phyloP scores from a whole-genome alignment of 2,329 filamentous ascomycete species.

The Hymenoscyphus albidus region DNA sequence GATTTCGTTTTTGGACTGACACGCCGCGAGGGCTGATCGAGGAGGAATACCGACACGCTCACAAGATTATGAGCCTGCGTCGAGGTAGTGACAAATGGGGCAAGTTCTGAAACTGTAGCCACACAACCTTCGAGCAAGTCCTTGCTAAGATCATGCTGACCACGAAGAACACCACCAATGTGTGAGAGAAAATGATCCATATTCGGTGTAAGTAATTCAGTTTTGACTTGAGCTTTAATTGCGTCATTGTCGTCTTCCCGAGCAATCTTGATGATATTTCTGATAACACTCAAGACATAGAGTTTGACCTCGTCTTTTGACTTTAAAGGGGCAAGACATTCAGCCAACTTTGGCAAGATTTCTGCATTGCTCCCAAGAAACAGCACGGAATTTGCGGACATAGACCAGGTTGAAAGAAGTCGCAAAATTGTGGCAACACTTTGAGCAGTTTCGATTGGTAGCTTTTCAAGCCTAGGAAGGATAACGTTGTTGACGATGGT shows the following conservation, averaged over 20 bases:
- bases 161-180: conserved; percentile 64
- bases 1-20: conserved; percentile 83
- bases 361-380: conserved; percentile 62
- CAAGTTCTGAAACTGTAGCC: conserved; percentile 71
- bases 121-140: conserved; percentile 77
- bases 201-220: conserved; percentile 54
- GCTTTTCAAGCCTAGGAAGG: conserved; percentile 69
- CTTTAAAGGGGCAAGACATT: conserved; percentile 67
- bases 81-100: conserved; percentile 63
- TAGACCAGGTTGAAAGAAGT: conserved; percentile 78
- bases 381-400: conserved; percentile 58
- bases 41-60: conserved; percentile 72
- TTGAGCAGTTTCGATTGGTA: conserved; percentile 83
- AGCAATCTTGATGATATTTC: conserved; percentile 61
- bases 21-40: conserved; percentile 78
- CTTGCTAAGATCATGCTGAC: conserved; percentile 55
- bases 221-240: conserved; percentile 46
- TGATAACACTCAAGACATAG: conserved; percentile 73
- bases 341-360: conserved; percentile 64
- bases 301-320: conserved; percentile 83
- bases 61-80: conserved; percentile 73
- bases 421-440: conserved; percentile 79
- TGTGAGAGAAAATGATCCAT: conserved; percentile 60
- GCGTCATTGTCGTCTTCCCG: conserved; percentile 50
- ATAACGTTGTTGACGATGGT: conserved; percentile 72